Evolutionary conservation across 208 protist genomes (phyloP), one percentile per base, ranked within the genome.

Genomic region (Blastocrithidia nonstop): DNA sequence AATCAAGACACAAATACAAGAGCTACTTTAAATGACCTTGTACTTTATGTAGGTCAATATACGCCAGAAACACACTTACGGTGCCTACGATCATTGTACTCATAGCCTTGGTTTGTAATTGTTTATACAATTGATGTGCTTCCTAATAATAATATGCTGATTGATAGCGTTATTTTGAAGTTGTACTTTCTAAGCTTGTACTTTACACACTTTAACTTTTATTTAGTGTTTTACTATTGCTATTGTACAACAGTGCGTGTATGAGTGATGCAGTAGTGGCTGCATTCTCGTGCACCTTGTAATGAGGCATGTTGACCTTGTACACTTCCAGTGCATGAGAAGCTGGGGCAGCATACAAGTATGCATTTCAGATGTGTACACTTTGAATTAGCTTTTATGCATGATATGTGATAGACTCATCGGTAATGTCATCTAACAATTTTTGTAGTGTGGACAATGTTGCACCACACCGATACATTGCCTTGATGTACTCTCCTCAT

Each of bases 331-430:
- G 33, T 6, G 78, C 70, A 31, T 88, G 73, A 0, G 20, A 13
- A 37, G 49, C 61, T 0, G 64, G 49, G 47, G 64, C 71, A 31
- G 50, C 50, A 19, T 39, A 31, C 3, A 88, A 50, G 45, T 88
- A 88, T 7, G 71, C 78, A 37, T 64, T 77, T 74, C 78, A 88
- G 7, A 88, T 44, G 23, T 75, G 60, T 7, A 66, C 56, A 42
- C 63, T 63, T 6, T 42, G 46, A 43, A 84, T 56, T 15, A 74
- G 53, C 47, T 39, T 16, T 8, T 66, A 47, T 6, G 62, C 64
- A 26, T 81, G 44, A 28, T 64, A 57, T 5, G 73, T 84, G 2
- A 25, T 6, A n/a, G 8, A 32, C 0, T 45, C 29, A 54, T 88
- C 67, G 1, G 78, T 88, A 31, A 83, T 63, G 21, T 35, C 29